These are phyloP conservation scores for Microdochium bolleyi DNA, from an alignment of 2,329 filamentous ascomycete species.

Conservation along the genomic window DNA sequence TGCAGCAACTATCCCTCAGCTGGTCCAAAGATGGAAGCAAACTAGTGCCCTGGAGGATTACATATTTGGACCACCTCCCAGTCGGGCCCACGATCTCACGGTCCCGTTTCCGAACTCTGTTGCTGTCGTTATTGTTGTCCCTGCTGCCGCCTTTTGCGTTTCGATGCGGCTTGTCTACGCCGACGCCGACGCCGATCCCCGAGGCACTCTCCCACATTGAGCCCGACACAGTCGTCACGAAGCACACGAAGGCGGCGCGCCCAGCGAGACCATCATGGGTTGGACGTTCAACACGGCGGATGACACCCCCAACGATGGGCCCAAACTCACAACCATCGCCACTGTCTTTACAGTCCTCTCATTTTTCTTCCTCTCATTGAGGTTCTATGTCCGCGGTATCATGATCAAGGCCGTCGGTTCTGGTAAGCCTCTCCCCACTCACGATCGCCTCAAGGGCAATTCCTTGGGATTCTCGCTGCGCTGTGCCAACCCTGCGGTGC, in stretches of 20 bases:
- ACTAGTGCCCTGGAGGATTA: neutral
- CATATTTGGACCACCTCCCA: neutral
- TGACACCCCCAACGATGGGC: constrained; percentile 23
- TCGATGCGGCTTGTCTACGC: neutral
- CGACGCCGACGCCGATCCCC: neutral
- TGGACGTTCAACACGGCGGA: constrained; percentile 27
- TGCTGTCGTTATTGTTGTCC: neutral
- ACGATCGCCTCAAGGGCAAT: no score
- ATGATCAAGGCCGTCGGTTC: constrained; percentile 25
- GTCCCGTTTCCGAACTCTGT: neutral
- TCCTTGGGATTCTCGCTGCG: no score
- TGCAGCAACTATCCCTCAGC: neutral
- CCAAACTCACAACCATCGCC: constrained; percentile 20
- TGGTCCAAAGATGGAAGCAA: neutral
- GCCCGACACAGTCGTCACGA: no score
- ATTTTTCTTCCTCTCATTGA: constrained; percentile 19
- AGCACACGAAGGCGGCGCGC: no score
- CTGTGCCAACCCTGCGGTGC: neutral
- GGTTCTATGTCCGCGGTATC: constrained; percentile 22
- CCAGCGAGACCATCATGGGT: constrained; percentile 15
- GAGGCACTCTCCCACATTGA: no score
- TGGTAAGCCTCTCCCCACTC: constrained; percentile 13
- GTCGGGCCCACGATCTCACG: neutral
- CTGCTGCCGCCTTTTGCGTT: neutral
- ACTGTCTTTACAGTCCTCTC: constrained; percentile 19